Conservation (phyloP, 768 basidiomycete species). For the Russula compacta region DNA sequence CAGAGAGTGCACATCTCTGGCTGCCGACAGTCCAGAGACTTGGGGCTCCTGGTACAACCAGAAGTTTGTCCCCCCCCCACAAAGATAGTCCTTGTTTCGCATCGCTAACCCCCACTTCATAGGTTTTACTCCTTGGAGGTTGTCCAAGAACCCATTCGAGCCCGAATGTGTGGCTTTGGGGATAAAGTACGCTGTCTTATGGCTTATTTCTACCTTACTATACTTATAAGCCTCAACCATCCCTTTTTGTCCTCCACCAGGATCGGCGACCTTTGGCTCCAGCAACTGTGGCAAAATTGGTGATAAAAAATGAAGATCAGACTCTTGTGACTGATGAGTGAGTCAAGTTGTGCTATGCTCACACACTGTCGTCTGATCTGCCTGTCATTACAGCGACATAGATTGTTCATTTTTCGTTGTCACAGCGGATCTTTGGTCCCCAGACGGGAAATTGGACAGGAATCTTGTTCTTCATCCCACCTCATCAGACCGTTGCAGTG, state of each 20-base stretch:
- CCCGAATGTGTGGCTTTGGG: conserved; percentile 94
- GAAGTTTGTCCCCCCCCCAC: conserved; percentile 37
- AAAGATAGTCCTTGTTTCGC: neutral
- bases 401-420: conserved; percentile 85
- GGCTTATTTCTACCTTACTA: conserved; percentile 7
- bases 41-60: conserved; percentile 67
- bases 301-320: conserved; percentile 60
- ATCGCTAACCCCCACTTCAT: conserved; percentile 2
- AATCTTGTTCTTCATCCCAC: conserved; percentile 87
- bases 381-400: conserved; percentile 47
- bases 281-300: conserved; percentile 80
- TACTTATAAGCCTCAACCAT: conserved; percentile 1
- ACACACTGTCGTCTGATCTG: neutral
- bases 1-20: conserved; percentile 14
- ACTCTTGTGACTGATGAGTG: conserved; percentile 68
- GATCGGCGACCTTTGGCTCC: conserved; percentile 90
- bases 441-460: conserved; percentile 71
- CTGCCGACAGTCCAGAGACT: conserved; percentile 38
- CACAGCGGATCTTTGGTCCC: conserved; percentile 89
- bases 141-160: conserved; percentile 81
- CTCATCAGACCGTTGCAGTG: conserved; percentile 65
- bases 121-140: conserved; percentile 81
- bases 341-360: conserved; percentile 25
- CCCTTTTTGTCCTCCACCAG: conserved; percentile 30
- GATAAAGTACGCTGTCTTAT: conserved; percentile 60